Evolutionary conservation across 2,329 filamentous ascomycete species (phyloP), one percentile per base, ranked within the genome.

Genomic region (Didymosphaeria variabile): DNA sequence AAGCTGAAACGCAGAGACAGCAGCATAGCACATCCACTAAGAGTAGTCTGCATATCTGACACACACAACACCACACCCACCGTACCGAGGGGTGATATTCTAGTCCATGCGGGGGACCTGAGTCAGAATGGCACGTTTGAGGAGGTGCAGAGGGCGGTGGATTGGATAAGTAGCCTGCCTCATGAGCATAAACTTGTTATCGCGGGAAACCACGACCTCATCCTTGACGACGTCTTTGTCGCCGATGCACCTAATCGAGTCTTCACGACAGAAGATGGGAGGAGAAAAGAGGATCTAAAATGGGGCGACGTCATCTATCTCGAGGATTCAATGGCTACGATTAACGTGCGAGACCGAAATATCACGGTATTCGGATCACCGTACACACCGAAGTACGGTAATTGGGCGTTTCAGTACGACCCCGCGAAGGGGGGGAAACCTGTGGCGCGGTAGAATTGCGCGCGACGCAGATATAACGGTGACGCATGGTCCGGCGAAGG

Each of bases 51-150:
- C 79, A 87, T 97, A 61, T 94, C 92, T 10, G 94, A 97, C 79
- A 97, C 93, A 0, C 94, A 97, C 80, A 68, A 76, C n/a, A 68
- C 79, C 4, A 61, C 45, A 8, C 59, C 62, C 1, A 5, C 12
- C 3, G 81, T 94, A 1, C 92, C 93, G 0, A 79, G 85, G 13
- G 93, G 93, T 57, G 93, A 97, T 76, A 83, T 97, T 17, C 85
- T 97, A 42, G 90, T 97, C 70, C 94, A 97, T 75, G 91, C 92
- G 2, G 94, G 94, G 42, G 94, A 97, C 78, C 81, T 97, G 66
- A 90, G 89, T 53, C 88, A 91, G 66, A 81, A 83, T 23, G 94
- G 94, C 47, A 89, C 87, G 1, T 84, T 86, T 0, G 80, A 81
- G 17, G 90, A 93, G 63, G 87, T 97, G 55, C 92, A 96, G 80